These are phyloP conservation scores for Spinacia oleracea DNA, from an alignment of 179 eudicot genomes.

Conservation along the genomic window DNA sequence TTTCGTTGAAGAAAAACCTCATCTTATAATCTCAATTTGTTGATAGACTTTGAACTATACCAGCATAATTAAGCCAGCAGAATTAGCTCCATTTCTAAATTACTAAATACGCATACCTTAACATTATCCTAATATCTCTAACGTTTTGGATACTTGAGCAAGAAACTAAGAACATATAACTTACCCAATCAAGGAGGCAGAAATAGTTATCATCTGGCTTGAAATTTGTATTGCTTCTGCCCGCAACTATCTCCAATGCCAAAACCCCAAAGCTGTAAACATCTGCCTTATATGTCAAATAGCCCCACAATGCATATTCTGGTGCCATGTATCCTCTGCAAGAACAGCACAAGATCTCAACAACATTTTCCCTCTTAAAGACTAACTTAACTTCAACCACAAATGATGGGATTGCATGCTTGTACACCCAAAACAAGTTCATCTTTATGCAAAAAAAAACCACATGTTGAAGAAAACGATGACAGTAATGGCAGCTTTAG, in stretches of 20 bases:
- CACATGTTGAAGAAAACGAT: background rate
- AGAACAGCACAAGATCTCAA: constrained; percentile 10
- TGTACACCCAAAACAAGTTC: background rate
- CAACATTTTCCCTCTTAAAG: background rate
- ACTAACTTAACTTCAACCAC: background rate
- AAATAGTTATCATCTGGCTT: constrained; percentile 41
- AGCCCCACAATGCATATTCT: constrained; percentile 54
- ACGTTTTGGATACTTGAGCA: too few relatives aligned
- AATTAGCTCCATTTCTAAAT: too few relatives aligned
- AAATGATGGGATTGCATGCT: background rate
- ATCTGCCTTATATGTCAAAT: constrained; percentile 51
- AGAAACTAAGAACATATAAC: background rate
- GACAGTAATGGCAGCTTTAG: background rate
- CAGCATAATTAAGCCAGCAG: too few relatives aligned
- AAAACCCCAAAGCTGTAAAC: constrained; percentile 52
- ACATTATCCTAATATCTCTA: too few relatives aligned
- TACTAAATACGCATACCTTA: too few relatives aligned
- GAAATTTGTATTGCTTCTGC: constrained; percentile 42
- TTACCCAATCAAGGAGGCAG: constrained; percentile 55
- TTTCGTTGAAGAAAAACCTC: too few relatives aligned
- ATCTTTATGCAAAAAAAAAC: background rate
- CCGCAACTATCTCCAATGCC: constrained; percentile 45
- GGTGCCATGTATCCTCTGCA: constrained; percentile 39
- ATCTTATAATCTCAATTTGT: too few relatives aligned
- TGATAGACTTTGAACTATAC: too few relatives aligned